Evolutionary conservation across 306 rosid genomes (phyloP).

Genomic region (Cucumis sativus): DNA sequence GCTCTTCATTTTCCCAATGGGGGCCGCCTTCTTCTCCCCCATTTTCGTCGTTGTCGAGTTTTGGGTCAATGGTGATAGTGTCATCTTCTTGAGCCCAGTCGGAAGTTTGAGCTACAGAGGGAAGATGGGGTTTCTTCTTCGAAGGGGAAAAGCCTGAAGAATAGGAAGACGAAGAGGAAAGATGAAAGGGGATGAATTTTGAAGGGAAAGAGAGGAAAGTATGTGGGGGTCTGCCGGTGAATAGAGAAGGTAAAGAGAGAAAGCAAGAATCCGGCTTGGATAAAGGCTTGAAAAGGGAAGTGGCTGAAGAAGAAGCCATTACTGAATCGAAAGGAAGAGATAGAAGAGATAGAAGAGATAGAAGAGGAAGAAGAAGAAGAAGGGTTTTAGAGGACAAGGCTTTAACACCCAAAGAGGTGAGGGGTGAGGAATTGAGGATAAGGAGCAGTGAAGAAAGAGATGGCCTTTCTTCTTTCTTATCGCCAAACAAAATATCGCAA

Average conservation of each 20-base stretch:
- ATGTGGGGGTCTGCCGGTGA: conserved; percentile 21
- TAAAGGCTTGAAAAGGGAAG: conserved; percentile 35
- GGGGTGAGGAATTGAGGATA: conserved; percentile 32
- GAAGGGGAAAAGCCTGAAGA: conserved; percentile 22
- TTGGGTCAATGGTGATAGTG: conserved; percentile 21
- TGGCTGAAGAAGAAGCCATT: conserved; percentile 35
- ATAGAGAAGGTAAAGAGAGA: conserved; percentile 42
- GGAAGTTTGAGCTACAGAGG: conserved; percentile 62
- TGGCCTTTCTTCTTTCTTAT: not conserved
- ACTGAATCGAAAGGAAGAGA: not conserved
- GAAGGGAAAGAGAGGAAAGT: conserved; percentile 28
- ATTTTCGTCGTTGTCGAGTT: conserved; percentile 2
- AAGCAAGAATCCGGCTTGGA: conserved; percentile 43
- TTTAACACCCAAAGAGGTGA: conserved; percentile 1
- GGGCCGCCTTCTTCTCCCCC: conserved; percentile 1
- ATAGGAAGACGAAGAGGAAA: conserved; percentile 19
- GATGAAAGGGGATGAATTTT: conserved; percentile 31
- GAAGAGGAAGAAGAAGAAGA: not conserved
- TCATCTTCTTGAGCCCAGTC: conserved; percentile 68
- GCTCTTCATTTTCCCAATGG: conserved; percentile 33
- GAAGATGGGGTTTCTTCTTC: conserved; percentile 16
- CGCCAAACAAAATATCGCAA: conserved; percentile 2
- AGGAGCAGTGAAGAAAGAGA: not conserved
- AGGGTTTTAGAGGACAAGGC: conserved; percentile 18
- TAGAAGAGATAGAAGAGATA: not conserved